Percentiles rank a stretch among this genome's conserved stretches.
phyloP scores from a whole-genome alignment of 257 asterid species.

The Solanum chmielewskii region DNA sequence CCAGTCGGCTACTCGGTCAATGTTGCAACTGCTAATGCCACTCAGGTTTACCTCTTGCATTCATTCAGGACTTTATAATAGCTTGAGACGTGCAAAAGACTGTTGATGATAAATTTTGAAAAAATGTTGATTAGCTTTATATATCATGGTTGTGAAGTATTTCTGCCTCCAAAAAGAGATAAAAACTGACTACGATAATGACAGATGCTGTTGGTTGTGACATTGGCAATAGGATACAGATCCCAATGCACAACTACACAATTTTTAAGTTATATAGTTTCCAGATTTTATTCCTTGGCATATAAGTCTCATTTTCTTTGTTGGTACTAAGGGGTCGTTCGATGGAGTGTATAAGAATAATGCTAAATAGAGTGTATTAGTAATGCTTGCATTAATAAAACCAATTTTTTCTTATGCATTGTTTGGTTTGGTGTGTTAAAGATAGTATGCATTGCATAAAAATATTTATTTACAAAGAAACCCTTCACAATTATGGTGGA shows the following conservation, averaged over 20 bases:
- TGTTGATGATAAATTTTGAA: not conserved
- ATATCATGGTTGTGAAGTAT: not conserved
- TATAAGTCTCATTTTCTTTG: not conserved
- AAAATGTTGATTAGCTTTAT: not conserved
- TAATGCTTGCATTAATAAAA: not conserved
- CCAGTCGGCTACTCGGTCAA: constrained; percentile 70
- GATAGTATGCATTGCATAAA: not conserved
- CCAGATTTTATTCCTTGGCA: not conserved
- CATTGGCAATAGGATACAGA: not conserved
- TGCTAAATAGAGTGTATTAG: not conserved
- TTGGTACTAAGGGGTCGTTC: not conserved
- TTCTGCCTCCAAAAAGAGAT: not conserved
- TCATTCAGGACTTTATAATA: not conserved
- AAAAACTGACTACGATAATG: not conserved
- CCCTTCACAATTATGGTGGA: not conserved
- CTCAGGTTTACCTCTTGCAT: constrained; percentile 44
- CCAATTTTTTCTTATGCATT: not conserved
- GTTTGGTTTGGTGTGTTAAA: not conserved
- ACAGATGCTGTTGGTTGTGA: not conserved
- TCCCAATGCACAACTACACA: not conserved
- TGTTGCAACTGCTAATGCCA: constrained; percentile 90
- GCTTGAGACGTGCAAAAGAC: not conserved
- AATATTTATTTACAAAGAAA: not conserved
- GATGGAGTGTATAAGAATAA: not conserved
- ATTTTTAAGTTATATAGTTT: not conserved